Percentiles rank a stretch among this genome's conserved stretches.
Evolutionary conservation across 148 eudicot genomes (phyloP).

Genomic region (Rhododendron vialii): DNA sequence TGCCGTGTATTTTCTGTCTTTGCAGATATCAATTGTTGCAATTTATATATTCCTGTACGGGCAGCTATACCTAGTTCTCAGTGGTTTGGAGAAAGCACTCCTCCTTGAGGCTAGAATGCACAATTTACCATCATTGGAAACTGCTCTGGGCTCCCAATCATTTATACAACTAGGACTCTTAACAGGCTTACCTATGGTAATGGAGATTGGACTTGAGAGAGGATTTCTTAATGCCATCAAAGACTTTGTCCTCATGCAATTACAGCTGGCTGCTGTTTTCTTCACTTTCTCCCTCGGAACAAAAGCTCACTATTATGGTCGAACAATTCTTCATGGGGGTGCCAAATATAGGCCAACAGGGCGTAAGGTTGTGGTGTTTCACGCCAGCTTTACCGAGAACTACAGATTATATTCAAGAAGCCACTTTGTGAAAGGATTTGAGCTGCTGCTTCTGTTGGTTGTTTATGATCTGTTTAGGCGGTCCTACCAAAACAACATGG

Average conservation of each 20-base stretch:
- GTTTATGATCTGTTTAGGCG: slow-evolving; percentile 75
- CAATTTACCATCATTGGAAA: slow-evolving; percentile 74
- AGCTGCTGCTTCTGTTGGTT: slow-evolving; percentile 59
- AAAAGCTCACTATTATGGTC: slow-evolving; percentile 84
- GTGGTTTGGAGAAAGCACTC: slow-evolving; percentile 77
- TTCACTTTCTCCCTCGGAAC: slow-evolving; percentile 94
- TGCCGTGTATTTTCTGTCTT: slow-evolving; percentile 6
- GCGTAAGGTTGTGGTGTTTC: slow-evolving; percentile 83
- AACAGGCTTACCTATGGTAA: slow-evolving; percentile 93
- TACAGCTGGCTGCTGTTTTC: slow-evolving; percentile 92
- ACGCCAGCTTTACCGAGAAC: slow-evolving; percentile 80
- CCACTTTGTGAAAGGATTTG: slow-evolving; percentile 93
- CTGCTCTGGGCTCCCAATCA: slow-evolving; percentile 92
- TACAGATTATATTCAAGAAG: slow-evolving; percentile 91
- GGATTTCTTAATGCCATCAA: slow-evolving; percentile 77
- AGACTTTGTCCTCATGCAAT: slow-evolving; percentile 94
- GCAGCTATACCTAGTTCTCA: slow-evolving; percentile 93
- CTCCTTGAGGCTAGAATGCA: slow-evolving; percentile 65
- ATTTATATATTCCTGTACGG: slow-evolving; percentile 94
- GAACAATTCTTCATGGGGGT: slow-evolving; percentile 94
- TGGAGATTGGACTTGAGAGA: slow-evolving; percentile 80
- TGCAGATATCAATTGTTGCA: slow-evolving; percentile 82
- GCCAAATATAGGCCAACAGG: slow-evolving; percentile 91
- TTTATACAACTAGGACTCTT: slow-evolving; percentile 93
- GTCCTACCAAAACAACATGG: slow-evolving; percentile 62